Evolutionary conservation across 768 basidiomycete species (phyloP), one percentile per base, ranked within the genome.

Genomic region (Crepidotus variabilis): DNA sequence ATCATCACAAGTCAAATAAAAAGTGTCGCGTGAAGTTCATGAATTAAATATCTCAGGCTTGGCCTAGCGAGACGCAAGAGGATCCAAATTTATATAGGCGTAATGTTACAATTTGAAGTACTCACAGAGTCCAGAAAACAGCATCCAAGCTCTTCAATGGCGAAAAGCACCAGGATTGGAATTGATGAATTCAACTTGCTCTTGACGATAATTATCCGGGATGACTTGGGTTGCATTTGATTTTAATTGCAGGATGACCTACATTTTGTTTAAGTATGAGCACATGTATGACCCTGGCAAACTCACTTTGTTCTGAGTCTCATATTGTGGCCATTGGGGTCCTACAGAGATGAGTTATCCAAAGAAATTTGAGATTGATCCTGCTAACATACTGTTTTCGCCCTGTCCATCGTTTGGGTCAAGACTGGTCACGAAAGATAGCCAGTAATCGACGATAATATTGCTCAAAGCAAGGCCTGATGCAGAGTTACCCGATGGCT

Each of bases 361-460:
- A 24, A 9, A 20, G 20, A 23, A 22, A 47, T n/a, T 16, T 14
- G 16, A 22, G 14, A 48, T 14, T 22, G 8, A 1, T 14, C 34
- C 14, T 3, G 64, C 68, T 51, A n/a, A n/a, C n/a, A n/a, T 56
- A 74, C 72, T 69, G 50, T 62, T 20, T 28, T 50, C 45, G n/a
- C 75, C 74, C 18, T 60, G 63, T 1, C 68, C 68, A 47, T 77
- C 76, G 57, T 77, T 77, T 2, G 75, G 76, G 55, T 74, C 67
- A 36, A 77, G 57, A 33, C 66, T 69, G 2, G 67, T 72, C 0
- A 69, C 69, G 49, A 76, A 77, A 2, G 76, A 77, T 7, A 77
- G 66, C 75, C 75, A 77, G 52, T 76, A 76, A 55, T 76, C 72
- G 23, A 75, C 68, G 68, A 77, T 74, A 16, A 66, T 49, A n/a